Percentiles rank a stretch among this genome's conserved stretches.
Conservation (phyloP, 768 basidiomycete species). For the Tricholoma terreum region DNA sequence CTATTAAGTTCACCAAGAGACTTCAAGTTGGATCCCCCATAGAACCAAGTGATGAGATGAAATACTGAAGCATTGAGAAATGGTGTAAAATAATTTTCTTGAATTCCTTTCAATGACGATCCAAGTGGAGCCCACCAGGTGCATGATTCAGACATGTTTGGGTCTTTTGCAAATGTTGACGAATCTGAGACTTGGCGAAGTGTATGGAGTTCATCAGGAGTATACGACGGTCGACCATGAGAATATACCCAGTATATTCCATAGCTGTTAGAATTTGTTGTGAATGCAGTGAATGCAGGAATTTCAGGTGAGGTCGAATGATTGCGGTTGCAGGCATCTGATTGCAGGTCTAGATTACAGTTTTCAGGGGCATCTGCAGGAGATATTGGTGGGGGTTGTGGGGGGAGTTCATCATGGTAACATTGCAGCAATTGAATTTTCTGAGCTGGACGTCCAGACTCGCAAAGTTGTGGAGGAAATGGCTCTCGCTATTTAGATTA, state of each 20-base stretch:
- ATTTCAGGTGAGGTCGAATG: too few relatives aligned
- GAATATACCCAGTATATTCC: neutral
- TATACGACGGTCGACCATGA: neutral
- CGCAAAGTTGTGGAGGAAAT: neutral
- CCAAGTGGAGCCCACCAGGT: neutral
- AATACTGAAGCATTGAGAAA: constrained; percentile 24
- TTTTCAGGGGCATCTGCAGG: neutral
- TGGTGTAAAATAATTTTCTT: constrained; percentile 11
- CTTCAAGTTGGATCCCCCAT: constrained; percentile 20
- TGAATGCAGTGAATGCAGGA: neutral
- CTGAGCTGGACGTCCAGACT: neutral
- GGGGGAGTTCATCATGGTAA: neutral
- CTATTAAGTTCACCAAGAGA: constrained; percentile 15
- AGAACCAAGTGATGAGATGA: constrained; percentile 31
- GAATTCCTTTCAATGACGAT: neutral
- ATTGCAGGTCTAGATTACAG: neutral
- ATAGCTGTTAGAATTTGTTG: neutral
- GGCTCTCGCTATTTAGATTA: neutral
- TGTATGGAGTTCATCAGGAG: neutral
- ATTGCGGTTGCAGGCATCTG: neutral
- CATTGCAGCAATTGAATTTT: too few relatives aligned
- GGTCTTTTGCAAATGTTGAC: neutral
- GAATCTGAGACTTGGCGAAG: neutral
- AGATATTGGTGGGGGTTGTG: too few relatives aligned
- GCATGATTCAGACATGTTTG: neutral